Conservation (phyloP, 345 rosid genomes). For the Linum trigynum region DNA sequence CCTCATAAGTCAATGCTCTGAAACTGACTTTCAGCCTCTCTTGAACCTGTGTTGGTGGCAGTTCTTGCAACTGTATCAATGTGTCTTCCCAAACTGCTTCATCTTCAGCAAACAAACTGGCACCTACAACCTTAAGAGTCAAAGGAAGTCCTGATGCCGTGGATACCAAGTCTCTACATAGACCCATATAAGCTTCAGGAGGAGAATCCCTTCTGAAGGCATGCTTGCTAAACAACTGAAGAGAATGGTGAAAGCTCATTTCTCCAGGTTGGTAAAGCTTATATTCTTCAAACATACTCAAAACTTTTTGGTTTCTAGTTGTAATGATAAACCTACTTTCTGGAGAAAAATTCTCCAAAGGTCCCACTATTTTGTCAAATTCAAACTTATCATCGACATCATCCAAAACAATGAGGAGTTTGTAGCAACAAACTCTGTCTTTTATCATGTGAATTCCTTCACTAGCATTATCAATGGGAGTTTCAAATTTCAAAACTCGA, state of each 20-base stretch:
- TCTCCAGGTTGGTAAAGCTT: neutral
- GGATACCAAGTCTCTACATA: neutral
- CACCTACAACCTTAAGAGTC: conserved; percentile 12
- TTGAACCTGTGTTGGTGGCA: neutral
- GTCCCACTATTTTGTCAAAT: neutral
- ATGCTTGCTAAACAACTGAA: conserved; percentile 7
- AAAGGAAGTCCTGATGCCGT: conserved; percentile 12
- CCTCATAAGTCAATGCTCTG: neutral
- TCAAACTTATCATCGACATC: neutral
- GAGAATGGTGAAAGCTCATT: neutral
- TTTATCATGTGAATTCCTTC: neutral
- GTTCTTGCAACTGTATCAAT: neutral
- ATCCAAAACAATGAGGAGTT: neutral
- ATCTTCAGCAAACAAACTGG: neutral
- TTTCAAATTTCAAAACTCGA: neutral
- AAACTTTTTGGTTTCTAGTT: neutral
- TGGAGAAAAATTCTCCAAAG: neutral
- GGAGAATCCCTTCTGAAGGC: conserved; percentile 8
- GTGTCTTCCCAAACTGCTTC: conserved; percentile 4
- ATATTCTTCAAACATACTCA: neutral
- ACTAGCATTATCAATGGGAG: neutral
- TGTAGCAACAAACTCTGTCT: neutral
- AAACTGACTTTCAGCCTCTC: conserved; percentile 7
- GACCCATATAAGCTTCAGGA: neutral
- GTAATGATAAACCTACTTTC: neutral